Evolutionary conservation across 2,329 filamentous ascomycete genomes (phyloP).

Genomic region (Pestalotiopsis sp.): DNA sequence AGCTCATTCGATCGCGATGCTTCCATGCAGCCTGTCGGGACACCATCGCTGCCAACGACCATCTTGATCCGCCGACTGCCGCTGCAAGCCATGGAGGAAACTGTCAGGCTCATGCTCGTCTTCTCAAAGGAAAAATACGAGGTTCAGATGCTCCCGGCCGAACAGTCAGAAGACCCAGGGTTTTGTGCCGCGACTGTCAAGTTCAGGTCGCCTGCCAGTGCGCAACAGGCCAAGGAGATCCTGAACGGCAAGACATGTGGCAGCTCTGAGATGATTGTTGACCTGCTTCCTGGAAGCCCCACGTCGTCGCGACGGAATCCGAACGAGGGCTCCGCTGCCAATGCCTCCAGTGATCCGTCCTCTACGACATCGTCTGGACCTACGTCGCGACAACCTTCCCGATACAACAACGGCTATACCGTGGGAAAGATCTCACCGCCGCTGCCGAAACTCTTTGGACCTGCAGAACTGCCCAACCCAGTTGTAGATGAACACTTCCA

Average conservation of each 20-base stretch:
- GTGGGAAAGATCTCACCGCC: constrained; percentile 64
- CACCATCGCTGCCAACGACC: constrained; percentile 35
- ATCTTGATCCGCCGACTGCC: constrained; percentile 57
- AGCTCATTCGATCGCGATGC: constrained; percentile 43
- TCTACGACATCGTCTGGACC: constrained; percentile 46
- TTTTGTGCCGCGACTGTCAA: constrained; percentile 53
- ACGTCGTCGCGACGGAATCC: constrained; percentile 49
- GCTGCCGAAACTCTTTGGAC: constrained; percentile 52
- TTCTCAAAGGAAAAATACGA: constrained; percentile 57
- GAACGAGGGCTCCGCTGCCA: constrained; percentile 41
- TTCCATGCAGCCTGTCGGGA: constrained; percentile 37
- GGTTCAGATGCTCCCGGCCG: constrained; percentile 50
- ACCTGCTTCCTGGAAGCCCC: constrained; percentile 52
- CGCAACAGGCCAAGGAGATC: constrained; percentile 56
- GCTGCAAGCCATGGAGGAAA: constrained; percentile 52
- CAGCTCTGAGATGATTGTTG: constrained; percentile 59
- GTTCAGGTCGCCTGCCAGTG: constrained; percentile 54
- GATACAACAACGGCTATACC: constrained; percentile 60
- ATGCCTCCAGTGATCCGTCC: constrained; percentile 42
- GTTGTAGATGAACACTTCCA: constrained; percentile 57
- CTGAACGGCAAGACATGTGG: constrained; percentile 56
- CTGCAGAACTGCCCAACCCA: constrained; percentile 59
- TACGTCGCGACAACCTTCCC: constrained; percentile 52
- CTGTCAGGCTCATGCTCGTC: constrained; percentile 56
- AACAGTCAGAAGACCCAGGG: constrained; percentile 49